Base-by-base conservation (phyloP, 2,329 filamentous ascomycete genomes). In the Fusarium buharicum region DNA sequence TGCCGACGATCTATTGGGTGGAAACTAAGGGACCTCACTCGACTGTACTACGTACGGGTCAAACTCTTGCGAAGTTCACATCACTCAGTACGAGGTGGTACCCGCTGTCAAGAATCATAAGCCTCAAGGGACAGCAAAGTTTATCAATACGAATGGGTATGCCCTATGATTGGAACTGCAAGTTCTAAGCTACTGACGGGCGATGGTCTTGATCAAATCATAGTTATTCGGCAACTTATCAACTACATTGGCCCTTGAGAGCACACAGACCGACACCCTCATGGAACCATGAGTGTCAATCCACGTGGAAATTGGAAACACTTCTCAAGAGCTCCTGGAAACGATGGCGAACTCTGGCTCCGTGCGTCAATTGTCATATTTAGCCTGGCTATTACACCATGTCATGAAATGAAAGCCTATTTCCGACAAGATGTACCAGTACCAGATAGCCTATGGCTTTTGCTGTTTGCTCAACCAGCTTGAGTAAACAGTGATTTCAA, bases 1-100 rank as follows among this genome's bases (percentile, higher is more conserved):
- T 67, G 68, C 55, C 62, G 68, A 54, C 55, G 66, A 70, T 69
- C 68, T 51, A 46, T 51, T 51, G 53, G 51, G 51, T 54, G 49
- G 55, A 36, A 64, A 53, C 43, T 20, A 45, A 60, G 51, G 39
- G 40, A 55, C 55, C 56, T 70, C 61, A 59, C 41, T 17, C 20
- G 24, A 45, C 10, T n/a, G 27, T 4, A 11, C 8, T 28, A 36
- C 27, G 41, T 34, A 30, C 38, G 48, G 67, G 55, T 66, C 44
- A 38, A 45, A 47, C 20, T 33, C 22, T 38, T 59, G 16, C 41
- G 36, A 27, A 37, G 20, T 49, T 53, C 30, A 28, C 7, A 28
- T 30, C 48, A 17, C 46, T 49, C 28, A 16, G 12, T 43, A 45
- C 46, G 44, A 43, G 37, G 38, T 22, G 50, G 52, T 43, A 24